Conservation (phyloP, 192 early-diverging fungal genomes). For the Coemansia sp. region DNA sequence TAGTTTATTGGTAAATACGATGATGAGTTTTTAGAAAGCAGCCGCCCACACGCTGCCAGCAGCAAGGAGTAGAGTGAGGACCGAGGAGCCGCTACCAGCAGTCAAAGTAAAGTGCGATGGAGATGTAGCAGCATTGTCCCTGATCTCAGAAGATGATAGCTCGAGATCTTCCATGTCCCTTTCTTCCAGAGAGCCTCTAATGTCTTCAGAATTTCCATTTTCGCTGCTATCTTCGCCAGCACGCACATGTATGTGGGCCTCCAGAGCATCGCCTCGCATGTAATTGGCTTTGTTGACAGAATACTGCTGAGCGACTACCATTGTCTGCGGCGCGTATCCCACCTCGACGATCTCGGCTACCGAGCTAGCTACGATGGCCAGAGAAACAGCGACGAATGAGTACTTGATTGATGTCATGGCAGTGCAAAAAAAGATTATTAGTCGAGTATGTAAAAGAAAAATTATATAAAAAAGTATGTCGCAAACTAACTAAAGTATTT, state of each 20-base stretch:
- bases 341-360: conserved; percentile 17
- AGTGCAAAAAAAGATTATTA: no score
- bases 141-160: conserved; percentile 9
- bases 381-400: not conserved
- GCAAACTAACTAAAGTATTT: not conserved
- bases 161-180: conserved; percentile 4
- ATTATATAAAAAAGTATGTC: not conserved
- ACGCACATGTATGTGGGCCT: conserved; percentile 1
- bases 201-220: not conserved
- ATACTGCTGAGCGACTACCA: conserved; percentile 41
- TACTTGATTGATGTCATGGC: not conserved
- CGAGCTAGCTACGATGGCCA: not conserved
- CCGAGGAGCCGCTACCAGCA: not conserved
- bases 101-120: no score
- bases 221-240: conserved; percentile 1
- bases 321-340: conserved; percentile 38
- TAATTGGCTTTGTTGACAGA: conserved; percentile 12
- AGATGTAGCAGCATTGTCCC: conserved; percentile 13
- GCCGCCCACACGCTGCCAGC: conserved; percentile 6
- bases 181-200: not conserved
- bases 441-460: not conserved
- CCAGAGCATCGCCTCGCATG: not conserved
- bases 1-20: not conserved
- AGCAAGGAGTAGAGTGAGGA: not conserved
- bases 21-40: not conserved